A percentile compares a stretch with the other conserved stretches of the same genome.
phyloP scores from a whole-genome alignment of 2,329 filamentous ascomycete species.

The Ceratocystis diversiconidia region DNA sequence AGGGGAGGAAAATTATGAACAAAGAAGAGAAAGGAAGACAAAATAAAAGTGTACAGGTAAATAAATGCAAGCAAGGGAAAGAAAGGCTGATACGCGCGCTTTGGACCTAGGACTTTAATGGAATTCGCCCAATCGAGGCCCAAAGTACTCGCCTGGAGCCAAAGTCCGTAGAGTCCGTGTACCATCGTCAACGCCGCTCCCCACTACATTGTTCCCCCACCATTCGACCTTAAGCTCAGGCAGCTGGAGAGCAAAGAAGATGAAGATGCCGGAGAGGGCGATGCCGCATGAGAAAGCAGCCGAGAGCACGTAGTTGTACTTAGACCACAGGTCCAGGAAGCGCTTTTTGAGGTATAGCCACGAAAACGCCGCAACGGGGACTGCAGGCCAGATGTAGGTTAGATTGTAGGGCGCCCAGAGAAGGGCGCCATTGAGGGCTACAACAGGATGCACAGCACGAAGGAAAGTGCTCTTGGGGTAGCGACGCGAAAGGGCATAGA shows the following conservation, averaged over 20 bases:
- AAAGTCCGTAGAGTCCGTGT: slow-evolving; percentile 28
- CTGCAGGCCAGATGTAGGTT: slow-evolving; percentile 31
- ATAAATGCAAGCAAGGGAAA: background rate
- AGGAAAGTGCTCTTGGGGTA: slow-evolving; percentile 25
- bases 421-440: slow-evolving; percentile 27
- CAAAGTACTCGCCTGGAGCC: slow-evolving; percentile 25
- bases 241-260: slow-evolving; percentile 39
- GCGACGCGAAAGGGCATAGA: slow-evolving; percentile 23
- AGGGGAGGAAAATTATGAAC: background rate
- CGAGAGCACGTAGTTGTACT: slow-evolving; percentile 41
- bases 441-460: slow-evolving; percentile 30
- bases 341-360: slow-evolving; percentile 31
- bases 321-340: slow-evolving; percentile 28
- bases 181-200: slow-evolving; percentile 30
- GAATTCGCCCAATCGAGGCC: slow-evolving; percentile 21
- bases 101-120: slow-evolving; percentile 4
- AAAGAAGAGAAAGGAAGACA: background rate
- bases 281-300: slow-evolving; percentile 37
- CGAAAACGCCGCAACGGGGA: slow-evolving; percentile 29
- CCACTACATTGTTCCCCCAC: slow-evolving; percentile 35
- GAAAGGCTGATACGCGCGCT: background rate
- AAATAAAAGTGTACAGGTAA: background rate
- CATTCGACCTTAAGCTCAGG: slow-evolving; percentile 31
- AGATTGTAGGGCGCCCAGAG: slow-evolving; percentile 30
- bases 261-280: slow-evolving; percentile 37